Percentiles rank a stretch among this genome's conserved stretches.
Evolutionary conservation across 768 basidiomycete genomes (phyloP).

Genomic region (Naganishia vishniacii): DNA sequence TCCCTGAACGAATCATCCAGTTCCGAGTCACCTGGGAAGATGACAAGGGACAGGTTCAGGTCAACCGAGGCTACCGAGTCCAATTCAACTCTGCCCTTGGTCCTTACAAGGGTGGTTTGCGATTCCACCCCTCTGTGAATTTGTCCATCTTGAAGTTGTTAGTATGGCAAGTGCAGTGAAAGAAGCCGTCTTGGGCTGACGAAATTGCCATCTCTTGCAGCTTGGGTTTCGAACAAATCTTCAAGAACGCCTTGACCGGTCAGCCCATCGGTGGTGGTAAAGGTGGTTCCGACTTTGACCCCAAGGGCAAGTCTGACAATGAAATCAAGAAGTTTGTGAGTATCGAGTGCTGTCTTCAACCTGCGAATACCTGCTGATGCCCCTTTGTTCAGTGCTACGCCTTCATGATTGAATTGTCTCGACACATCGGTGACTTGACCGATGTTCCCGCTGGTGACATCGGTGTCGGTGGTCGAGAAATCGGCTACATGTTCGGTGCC

Average conservation of each 20-base stretch:
- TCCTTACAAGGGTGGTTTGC: conserved; percentile 72
- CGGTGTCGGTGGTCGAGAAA: conserved; percentile 68
- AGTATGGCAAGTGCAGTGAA: conserved; percentile 21
- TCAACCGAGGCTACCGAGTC: conserved; percentile 69
- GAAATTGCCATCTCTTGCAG: no score
- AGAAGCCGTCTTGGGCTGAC: no score
- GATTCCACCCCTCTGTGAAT: conserved; percentile 72
- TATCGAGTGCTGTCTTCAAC: conserved; percentile 1
- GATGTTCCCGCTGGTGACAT: conserved; percentile 66
- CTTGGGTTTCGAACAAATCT: conserved; percentile 74
- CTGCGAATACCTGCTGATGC: no score
- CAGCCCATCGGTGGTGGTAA: conserved; percentile 73
- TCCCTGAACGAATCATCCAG: conserved; percentile 54
- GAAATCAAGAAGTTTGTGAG: conserved; percentile 65
- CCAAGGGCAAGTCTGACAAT: conserved; percentile 70
- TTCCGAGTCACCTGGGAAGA: conserved; percentile 77
- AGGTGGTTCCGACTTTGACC: conserved; percentile 74
- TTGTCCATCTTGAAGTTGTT: conserved; percentile 72
- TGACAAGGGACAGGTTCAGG: conserved; percentile 61
- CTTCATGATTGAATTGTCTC: conserved; percentile 69
- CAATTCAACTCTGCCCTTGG: conserved; percentile 73
- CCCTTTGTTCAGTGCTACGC: conserved; percentile 47
- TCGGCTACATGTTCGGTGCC: conserved; percentile 70
- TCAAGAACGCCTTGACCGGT: conserved; percentile 74
- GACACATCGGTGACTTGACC: conserved; percentile 67